These are phyloP conservation scores for Hanseniaspora pseudoguilliermondii DNA, from an alignment of 805 yeast genomes.

Conservation along the genomic window DNA sequence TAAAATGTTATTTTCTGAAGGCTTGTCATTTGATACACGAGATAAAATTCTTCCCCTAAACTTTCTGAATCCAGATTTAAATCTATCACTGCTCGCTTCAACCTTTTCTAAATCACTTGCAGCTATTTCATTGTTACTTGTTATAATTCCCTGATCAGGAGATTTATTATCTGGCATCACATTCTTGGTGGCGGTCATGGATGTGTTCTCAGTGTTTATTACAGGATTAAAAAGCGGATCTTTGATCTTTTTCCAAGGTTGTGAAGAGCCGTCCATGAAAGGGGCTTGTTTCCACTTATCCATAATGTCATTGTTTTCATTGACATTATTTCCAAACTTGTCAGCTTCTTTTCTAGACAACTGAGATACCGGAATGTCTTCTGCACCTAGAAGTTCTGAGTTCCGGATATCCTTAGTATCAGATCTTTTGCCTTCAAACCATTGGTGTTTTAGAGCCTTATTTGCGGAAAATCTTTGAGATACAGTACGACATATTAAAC, in stretches of 20 bases:
- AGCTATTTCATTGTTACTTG: not conserved
- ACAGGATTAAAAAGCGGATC: not conserved
- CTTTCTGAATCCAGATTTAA: not conserved
- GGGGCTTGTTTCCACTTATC: slow-evolving; percentile 8
- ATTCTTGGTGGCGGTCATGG: not conserved
- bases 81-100: not conserved
- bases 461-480: slow-evolving; percentile 56
- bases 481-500: slow-evolving; percentile 69
- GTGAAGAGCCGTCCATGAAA: slow-evolving; percentile 10
- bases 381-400: not conserved
- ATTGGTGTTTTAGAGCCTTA: slow-evolving; percentile 64
- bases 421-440: slow-evolving; percentile 39
- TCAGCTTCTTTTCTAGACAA: not conserved
- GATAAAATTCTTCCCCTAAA: not conserved
- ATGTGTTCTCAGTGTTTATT: not conserved
- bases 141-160: not conserved
- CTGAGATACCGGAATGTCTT: slow-evolving; percentile 7
- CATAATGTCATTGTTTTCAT: not conserved
- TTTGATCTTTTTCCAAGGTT: slow-evolving; percentile 4
- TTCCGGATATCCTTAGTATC: not conserved
- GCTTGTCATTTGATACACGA: no score
- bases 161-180: not conserved
- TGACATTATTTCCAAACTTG: not conserved
- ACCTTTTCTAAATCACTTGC: not conserved
- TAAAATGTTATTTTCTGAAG: no score